phyloP scores from a whole-genome alignment of 495 filamentous ascomycete genomes.

The Hypoxylon subgilvum region DNA sequence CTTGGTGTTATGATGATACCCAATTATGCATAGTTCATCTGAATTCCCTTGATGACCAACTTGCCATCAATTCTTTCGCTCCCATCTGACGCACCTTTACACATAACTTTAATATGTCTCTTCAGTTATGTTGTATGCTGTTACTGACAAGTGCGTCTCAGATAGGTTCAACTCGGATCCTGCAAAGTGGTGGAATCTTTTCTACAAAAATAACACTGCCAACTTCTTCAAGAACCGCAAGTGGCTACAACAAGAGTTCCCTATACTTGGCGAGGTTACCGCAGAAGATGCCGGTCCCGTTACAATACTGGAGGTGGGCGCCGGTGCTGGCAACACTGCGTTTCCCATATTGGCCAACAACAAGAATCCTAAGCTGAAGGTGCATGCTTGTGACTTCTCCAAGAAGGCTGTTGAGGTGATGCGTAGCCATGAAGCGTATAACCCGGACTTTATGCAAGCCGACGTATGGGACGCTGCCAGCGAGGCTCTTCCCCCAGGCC shows the following conservation, averaged over 20 bases:
- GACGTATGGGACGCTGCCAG: constrained; percentile 90
- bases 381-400: constrained; percentile 94
- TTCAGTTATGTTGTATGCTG: background rate
- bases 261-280: constrained; percentile 74
- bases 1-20: constrained; percentile 61
- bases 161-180: constrained; percentile 85
- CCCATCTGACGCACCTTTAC: constrained; percentile 60
- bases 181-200: constrained; percentile 93
- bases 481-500: constrained; percentile 71
- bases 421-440: constrained; percentile 67
- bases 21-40: constrained; percentile 68
- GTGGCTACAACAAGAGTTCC: constrained; percentile 95
- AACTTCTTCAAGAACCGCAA: constrained; percentile 99
- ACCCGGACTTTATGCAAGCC: constrained; percentile 71
- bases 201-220: constrained; percentile 91
- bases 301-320: constrained; percentile 85
- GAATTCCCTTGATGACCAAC: constrained; percentile 60
- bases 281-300: constrained; percentile 63
- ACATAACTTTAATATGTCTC: background rate
- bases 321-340: constrained; percentile 93
- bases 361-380: constrained; percentile 74
- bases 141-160: constrained; percentile 47
- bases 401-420: constrained; percentile 90
- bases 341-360: constrained; percentile 86
- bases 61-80: constrained; percentile 64